Conservation (phyloP, 177 flowering plant genomes). For the Vitis hybrid region DNA sequence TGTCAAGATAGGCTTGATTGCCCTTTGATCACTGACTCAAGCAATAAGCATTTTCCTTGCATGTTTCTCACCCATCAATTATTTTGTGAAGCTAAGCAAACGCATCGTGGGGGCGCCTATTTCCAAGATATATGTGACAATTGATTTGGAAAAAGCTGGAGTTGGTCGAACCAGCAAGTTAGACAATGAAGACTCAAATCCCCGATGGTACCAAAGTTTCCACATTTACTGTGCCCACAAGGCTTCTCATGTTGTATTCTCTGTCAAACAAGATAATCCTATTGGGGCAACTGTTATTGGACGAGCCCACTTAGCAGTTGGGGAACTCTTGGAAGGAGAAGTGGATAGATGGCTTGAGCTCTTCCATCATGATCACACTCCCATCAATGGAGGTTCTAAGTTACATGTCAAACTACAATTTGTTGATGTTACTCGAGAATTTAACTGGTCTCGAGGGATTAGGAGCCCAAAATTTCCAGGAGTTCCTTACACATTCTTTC, state of each 20-base stretch:
- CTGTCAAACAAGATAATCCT: constrained; percentile 21
- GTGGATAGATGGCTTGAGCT: no score
- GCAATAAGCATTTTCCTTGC: no score
- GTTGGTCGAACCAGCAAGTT: constrained; percentile 12
- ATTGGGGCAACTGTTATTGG: constrained; percentile 20
- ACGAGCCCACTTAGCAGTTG: constrained; percentile 8
- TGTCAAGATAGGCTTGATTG: no score
- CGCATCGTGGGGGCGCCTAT: no score
- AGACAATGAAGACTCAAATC: constrained; percentile 1
- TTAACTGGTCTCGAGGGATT: constrained; percentile 1
- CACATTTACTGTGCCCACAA: constrained; percentile 22
- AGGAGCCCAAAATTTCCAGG: constrained; percentile 1
- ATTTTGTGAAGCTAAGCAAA: no score
- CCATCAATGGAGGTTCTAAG: neutral
- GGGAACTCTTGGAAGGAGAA: no score
- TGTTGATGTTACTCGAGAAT: neutral
- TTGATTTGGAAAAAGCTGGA: constrained; percentile 15
- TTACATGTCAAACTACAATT: constrained; percentile 1
- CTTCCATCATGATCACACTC: neutral
- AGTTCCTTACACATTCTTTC: constrained; percentile 8
- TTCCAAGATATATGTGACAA: constrained; percentile 4
- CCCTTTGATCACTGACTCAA: no score
- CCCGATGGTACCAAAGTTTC: constrained; percentile 20
- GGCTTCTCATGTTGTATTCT: constrained; percentile 17
- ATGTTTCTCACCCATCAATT: no score